phyloP scores from a whole-genome alignment of 176 grass and related monocot species.

The Hyparrhenia diplandra region DNA sequence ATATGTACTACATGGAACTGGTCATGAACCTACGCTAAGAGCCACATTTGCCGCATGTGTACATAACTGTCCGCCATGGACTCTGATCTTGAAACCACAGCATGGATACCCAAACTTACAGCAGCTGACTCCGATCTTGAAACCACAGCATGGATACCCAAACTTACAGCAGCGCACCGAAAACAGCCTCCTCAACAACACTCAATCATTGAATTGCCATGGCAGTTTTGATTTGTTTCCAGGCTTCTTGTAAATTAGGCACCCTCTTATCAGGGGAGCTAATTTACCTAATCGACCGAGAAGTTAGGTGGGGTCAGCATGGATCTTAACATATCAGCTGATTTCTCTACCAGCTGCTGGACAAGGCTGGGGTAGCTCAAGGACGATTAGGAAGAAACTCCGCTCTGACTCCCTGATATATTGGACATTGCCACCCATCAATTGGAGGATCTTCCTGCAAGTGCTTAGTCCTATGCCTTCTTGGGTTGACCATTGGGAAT shows the following conservation, averaged over 20 bases:
- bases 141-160: not conserved
- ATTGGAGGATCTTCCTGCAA: conserved; percentile 80
- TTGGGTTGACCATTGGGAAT: conserved; percentile 66
- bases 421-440: conserved; percentile 94
- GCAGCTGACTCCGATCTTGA: conserved; percentile 8
- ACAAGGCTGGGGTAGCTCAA: conserved; percentile 61
- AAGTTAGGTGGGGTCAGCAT: conserved; percentile 8
- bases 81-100: conserved; percentile 12
- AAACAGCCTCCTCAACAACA: not conserved
- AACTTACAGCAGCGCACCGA: not conserved
- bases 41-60: conserved; percentile 28
- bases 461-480: conserved; percentile 81
- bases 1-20: conserved; percentile 18
- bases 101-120: too few relatives aligned
- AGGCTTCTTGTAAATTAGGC: conserved; percentile 14
- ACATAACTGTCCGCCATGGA: conserved; percentile 19
- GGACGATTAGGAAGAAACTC: conserved; percentile 74
- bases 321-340: conserved; percentile 20
- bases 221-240: conserved; percentile 14
- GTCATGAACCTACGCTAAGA: conserved; percentile 28
- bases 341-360: conserved; percentile 43
- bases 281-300: conserved; percentile 19
- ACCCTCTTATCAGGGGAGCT: conserved; percentile 10
- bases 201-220: not conserved
- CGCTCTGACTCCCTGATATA: conserved; percentile 90